A percentile compares a stretch with the other conserved stretches of the same genome.
Evolutionary conservation across 495 filamentous ascomycete species (phyloP).

Genomic region (Neurospora intermedia): DNA sequence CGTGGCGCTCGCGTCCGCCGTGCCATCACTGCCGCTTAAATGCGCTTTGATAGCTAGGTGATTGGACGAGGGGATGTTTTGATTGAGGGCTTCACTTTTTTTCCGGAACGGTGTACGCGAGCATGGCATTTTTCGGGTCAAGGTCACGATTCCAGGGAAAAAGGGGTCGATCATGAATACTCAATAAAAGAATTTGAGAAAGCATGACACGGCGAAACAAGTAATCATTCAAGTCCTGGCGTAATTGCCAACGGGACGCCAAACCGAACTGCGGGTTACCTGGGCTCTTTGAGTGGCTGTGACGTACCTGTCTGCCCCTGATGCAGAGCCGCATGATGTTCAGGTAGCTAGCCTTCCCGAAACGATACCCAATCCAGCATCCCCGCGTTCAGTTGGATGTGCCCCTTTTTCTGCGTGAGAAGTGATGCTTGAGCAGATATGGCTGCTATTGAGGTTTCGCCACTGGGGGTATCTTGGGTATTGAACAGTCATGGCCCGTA

Average conservation of each 20-base stretch:
- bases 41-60: constrained; percentile 7
- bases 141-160: constrained; percentile 28
- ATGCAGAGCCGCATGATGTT: neutral
- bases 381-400: neutral
- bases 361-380: neutral
- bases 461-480: neutral
- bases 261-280: neutral
- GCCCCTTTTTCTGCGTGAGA: neutral
- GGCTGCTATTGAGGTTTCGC: neutral
- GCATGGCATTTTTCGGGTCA: constrained; percentile 32
- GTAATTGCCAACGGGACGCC: neutral
- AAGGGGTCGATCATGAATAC: constrained; percentile 28
- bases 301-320: neutral
- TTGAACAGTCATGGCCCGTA: neutral
- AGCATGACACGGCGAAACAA: constrained; percentile 11
- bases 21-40: constrained; percentile 73
- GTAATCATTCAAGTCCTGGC: neutral
- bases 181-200: constrained; percentile 28
- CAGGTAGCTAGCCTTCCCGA: neutral
- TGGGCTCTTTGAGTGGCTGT: neutral
- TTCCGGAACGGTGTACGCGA: constrained; percentile 32
- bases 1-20: constrained; percentile 66
- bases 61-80: constrained; percentile 18
- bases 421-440: neutral
- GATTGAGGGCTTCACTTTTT: constrained; percentile 28